These are phyloP conservation scores for Lonicera japonica DNA, from an alignment of 129 eudicot species.

Conservation along the genomic window DNA sequence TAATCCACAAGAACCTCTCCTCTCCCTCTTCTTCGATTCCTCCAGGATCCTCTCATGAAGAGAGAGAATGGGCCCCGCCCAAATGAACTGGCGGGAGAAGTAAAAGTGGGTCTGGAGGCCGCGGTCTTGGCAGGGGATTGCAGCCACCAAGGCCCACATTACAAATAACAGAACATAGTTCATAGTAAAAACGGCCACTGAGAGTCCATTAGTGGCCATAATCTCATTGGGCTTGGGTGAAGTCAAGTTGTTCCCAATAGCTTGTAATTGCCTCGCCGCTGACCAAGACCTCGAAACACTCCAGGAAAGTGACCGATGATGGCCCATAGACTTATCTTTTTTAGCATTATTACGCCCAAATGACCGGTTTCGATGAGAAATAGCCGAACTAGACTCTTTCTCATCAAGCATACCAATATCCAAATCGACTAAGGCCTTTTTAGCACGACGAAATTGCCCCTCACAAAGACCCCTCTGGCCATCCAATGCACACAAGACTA, in stretches of 20 bases:
- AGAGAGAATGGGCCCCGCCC: conserved; percentile 44
- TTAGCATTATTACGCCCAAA: conserved; percentile 30
- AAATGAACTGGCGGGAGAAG: conserved; percentile 34
- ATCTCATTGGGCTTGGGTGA: conserved; percentile 46
- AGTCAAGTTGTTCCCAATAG: conserved; percentile 36
- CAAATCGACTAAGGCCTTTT: conserved; percentile 64
- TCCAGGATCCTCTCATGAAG: conserved; percentile 71
- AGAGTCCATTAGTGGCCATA: conserved; percentile 46
- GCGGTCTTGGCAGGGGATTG: conserved; percentile 82
- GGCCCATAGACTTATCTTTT: conserved; percentile 27
- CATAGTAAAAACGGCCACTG: conserved; percentile 63
- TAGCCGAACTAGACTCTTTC: conserved; percentile 27
- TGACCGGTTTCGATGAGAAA: conserved; percentile 52
- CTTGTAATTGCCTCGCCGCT: conserved; percentile 55
- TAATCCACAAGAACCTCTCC: conserved; percentile 51
- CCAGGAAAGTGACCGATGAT: conserved; percentile 58
- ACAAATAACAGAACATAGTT: conserved; percentile 56
- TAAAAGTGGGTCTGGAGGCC: conserved; percentile 56
- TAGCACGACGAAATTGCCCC: conserved; percentile 68
- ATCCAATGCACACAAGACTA: conserved; percentile 62
- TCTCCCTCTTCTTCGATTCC: conserved; percentile 62
- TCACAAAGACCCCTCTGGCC: conserved; percentile 60
- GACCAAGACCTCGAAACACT: conserved; percentile 70
- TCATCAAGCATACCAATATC: conserved; percentile 69
- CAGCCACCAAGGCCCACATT: conserved; percentile 94